These are phyloP conservation scores for Sarcomyxa edulis DNA, from an alignment of 768 basidiomycete species.

Conservation along the genomic window DNA sequence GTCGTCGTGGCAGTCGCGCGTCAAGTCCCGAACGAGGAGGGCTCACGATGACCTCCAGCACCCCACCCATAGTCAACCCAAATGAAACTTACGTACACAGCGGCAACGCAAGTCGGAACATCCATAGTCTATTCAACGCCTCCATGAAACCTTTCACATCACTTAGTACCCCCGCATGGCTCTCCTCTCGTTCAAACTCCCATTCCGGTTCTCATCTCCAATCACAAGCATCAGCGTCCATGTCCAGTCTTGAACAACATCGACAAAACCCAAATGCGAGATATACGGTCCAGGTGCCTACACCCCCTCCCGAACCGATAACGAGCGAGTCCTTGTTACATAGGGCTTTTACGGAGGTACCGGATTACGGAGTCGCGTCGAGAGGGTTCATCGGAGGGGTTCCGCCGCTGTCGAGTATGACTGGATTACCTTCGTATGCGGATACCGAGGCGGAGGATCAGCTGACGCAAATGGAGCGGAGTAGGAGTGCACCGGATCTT, in stretches of 20 bases:
- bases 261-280: constrained; percentile 8
- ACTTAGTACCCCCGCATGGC: constrained; percentile 37
- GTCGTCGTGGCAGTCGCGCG: constrained; percentile 24
- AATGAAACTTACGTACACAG: constrained; percentile 51
- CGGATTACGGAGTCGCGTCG: constrained; percentile 80
- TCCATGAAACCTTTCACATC: constrained; percentile 61
- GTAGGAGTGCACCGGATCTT: too few species aligned
- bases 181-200: constrained; percentile 30
- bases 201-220: constrained; percentile 13
- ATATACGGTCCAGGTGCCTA: constrained; percentile 4
- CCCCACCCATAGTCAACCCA: constrained; percentile 14
- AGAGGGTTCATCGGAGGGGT: constrained; percentile 89
- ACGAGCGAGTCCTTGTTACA: constrained; percentile 36
- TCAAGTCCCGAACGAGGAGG: constrained; percentile 50
- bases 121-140: constrained; percentile 47
- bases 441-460: too few species aligned
- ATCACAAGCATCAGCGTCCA: not conserved
- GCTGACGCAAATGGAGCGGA: too few species aligned
- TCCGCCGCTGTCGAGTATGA: constrained; percentile 73
- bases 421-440: constrained; percentile 84
- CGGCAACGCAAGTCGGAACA: constrained; percentile 43
- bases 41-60: constrained; percentile 5
- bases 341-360: constrained; percentile 71
- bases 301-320: constrained; percentile 12
- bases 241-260: too few species aligned